phyloP scores from a whole-genome alignment of 768 basidiomycete species.

The Termitomyces sp. region DNA sequence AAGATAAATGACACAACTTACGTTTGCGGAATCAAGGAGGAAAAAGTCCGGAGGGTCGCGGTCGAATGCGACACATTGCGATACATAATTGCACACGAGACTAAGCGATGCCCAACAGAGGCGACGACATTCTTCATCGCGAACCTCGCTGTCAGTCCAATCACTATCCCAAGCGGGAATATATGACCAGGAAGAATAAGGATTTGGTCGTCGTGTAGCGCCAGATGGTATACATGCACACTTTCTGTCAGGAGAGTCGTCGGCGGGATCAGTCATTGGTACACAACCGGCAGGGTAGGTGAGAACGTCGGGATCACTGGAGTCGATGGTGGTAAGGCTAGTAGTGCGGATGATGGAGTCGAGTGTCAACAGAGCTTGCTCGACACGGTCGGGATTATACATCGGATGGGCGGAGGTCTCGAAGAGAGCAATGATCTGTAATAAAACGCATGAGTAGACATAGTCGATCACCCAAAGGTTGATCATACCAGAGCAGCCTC shows the following conservation, averaged over 20 bases:
- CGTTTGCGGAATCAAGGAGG: slow-evolving; percentile 66
- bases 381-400: slow-evolving; percentile 54
- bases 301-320: slow-evolving; percentile 50
- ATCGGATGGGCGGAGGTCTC: slow-evolving; percentile 74
- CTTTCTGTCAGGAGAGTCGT: slow-evolving; percentile 29
- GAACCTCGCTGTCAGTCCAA: slow-evolving; percentile 56
- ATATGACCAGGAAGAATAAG: slow-evolving; percentile 44
- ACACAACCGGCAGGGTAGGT: slow-evolving; percentile 50
- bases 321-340: slow-evolving; percentile 56
- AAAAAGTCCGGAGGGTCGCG: slow-evolving; percentile 55
- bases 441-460: not conserved
- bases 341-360: slow-evolving; percentile 64
- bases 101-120: slow-evolving; percentile 75
- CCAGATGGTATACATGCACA: slow-evolving; percentile 49
- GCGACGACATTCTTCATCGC: slow-evolving; percentile 70
- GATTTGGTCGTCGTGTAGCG: slow-evolving; percentile 34
- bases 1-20: slow-evolving; percentile 33
- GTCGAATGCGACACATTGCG: slow-evolving; percentile 66
- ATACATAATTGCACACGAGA: slow-evolving; percentile 65
- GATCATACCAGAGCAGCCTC: slow-evolving; percentile 64
- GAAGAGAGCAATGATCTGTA: slow-evolving; percentile 72
- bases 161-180: slow-evolving; percentile 59
- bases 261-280: slow-evolving; percentile 41
- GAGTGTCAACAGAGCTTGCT: slow-evolving; percentile 51
- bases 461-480: not conserved